Evolutionary conservation across 106 monocot species (phyloP), one percentile per base, ranked within the genome.

Genomic region (Amphibolis antarctica): DNA sequence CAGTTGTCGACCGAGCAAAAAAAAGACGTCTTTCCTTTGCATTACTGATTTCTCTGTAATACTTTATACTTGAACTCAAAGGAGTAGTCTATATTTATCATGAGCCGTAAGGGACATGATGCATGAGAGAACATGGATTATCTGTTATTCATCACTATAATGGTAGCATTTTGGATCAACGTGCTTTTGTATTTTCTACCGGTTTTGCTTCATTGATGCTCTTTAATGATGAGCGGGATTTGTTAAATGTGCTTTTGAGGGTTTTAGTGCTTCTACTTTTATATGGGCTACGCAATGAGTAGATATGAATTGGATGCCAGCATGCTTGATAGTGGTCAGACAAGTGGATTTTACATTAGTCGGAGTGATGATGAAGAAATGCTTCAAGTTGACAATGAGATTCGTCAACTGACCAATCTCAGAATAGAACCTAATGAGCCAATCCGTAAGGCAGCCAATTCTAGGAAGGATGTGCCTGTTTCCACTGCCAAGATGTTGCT

Each of bases 401-500:
- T 93, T 63, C 74, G 83, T 54, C 83, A 85, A 44, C 62, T 74
- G 12, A 88, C 81, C 59, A 78, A 70, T 73, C 81, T 88, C 43
- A 71, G 75, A 58, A 81, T 85, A 26, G 78, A 75, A 63, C 85
- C 85, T 22, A 73, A 74, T 53, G 80, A 74, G 62, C 55, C 47
- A 2, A 36, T 74, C 9, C 69, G 64, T n/a, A 77, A 74, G 51
- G 70, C 64, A 62, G 44, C 52, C 42, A 57, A 22, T 75, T 46
- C 66, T 44, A 25, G 62, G 1, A 67, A 46, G 49, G 66, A 66
- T 44, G 36, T 46, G 21, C 71, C 70, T 44, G 58, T 80, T 20
- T 89, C 93, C 19, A 77, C 83, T 12, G 50, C 74, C 14, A 83
- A 73, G 69, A 83, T 89, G 83, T 54, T 94, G 62, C 68, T 53